phyloP scores from a whole-genome alignment of 2,329 filamentous ascomycete genomes.

The Ascochyta koolunga region DNA sequence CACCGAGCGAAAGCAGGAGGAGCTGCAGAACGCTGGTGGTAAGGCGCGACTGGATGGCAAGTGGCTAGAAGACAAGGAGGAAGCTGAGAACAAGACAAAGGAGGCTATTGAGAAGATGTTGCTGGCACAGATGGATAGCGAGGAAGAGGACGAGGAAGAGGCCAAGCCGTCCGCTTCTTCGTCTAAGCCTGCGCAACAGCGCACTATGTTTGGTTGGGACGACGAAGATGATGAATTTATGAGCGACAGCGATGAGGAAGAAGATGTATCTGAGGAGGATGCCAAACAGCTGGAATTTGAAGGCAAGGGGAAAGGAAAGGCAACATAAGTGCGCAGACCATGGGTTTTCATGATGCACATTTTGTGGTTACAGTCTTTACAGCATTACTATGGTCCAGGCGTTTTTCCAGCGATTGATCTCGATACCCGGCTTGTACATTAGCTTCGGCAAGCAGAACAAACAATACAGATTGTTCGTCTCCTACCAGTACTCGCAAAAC shows the following conservation, averaged over 20 bases:
- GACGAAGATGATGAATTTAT: slow-evolving; percentile 66
- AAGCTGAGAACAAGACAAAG: slow-evolving; percentile 81
- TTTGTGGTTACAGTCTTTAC: background rate
- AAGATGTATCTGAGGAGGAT: slow-evolving; percentile 46
- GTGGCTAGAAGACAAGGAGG: slow-evolving; percentile 95
- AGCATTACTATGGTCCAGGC: slow-evolving; percentile 4
- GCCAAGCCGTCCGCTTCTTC: slow-evolving; percentile 31
- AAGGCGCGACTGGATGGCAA: slow-evolving; percentile 75
- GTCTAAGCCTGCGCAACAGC: slow-evolving; percentile 44
- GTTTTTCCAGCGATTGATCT: slow-evolving; percentile 14
- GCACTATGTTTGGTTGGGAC: slow-evolving; percentile 75
- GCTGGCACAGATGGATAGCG: slow-evolving; percentile 53
- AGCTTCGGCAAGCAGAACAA: slow-evolving; percentile 1
- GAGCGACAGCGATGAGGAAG: slow-evolving; percentile 56
- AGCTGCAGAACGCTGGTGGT: slow-evolving; percentile 76
- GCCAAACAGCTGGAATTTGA: slow-evolving; percentile 33
- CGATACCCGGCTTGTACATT: slow-evolving; percentile 13
- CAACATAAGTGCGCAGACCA: slow-evolving; percentile 5
- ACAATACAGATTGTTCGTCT: background rate
- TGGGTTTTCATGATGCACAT: background rate
- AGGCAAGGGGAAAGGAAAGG: slow-evolving; percentile 54
- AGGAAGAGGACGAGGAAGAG: slow-evolving; percentile 38
- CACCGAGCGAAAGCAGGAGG: slow-evolving; percentile 81
- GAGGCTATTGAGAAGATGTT: slow-evolving; percentile 69
- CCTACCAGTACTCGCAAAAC: background rate